Evolutionary conservation across 257 asterid genomes (phyloP).

Genomic region (Ehretia macrophylla): DNA sequence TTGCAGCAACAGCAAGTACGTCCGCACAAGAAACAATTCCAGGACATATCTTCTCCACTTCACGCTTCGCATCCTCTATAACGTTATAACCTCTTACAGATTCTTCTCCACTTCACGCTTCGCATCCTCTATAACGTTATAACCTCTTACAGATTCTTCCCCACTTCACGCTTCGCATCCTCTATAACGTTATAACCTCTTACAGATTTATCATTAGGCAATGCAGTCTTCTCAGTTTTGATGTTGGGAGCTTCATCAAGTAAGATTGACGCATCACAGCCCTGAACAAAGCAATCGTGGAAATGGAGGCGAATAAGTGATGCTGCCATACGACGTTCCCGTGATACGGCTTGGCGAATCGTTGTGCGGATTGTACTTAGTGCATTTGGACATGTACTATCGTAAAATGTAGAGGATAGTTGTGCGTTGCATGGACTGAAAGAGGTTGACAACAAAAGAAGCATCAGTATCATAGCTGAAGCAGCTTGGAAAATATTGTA

Average conservation of each 20-base stretch:
- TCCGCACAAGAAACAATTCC: constrained; percentile 45
- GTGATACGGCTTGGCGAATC: constrained; percentile 37
- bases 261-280: constrained; percentile 43
- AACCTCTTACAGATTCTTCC: too few relatives aligned
- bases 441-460: too few relatives aligned
- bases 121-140: too few relatives aligned
- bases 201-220: constrained; percentile 32
- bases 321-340: constrained; percentile 43
- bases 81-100: too few relatives aligned
- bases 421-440: constrained; percentile 26
- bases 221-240: constrained; percentile 41
- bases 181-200: constrained; percentile 46
- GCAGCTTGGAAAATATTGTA: too few relatives aligned
- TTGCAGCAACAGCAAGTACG: constrained; percentile 46
- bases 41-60: constrained; percentile 42
- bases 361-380: constrained; percentile 30
- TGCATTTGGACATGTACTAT: constrained; percentile 38
- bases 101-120: too few relatives aligned
- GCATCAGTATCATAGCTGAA: not conserved
- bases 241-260: constrained; percentile 36
- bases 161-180: constrained; percentile 40
- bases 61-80: too few relatives aligned
- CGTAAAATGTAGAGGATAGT: constrained; percentile 42
- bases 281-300: constrained; percentile 70
- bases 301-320: constrained; percentile 60